A percentile compares a stretch with the other conserved stretches of the same genome.
Conservation (phyloP, 2,329 filamentous ascomycete genomes). For the Ophiocordyceps camponoti-rufipedis region DNA sequence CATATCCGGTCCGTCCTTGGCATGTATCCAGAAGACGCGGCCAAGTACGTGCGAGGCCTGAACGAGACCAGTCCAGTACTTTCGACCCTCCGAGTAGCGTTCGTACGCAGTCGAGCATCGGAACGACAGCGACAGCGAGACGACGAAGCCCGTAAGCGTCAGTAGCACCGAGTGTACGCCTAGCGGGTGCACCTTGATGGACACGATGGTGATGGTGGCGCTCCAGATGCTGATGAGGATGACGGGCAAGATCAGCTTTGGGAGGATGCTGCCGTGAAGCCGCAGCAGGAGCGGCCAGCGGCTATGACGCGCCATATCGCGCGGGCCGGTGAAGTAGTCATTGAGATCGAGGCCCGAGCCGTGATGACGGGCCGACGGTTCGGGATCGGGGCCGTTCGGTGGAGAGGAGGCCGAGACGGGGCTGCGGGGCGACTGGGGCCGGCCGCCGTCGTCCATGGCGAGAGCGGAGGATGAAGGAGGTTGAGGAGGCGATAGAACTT, state of each 20-base stretch:
- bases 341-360: conserved; percentile 28
- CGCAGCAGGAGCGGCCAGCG: conserved; percentile 62
- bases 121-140: conserved; percentile 62
- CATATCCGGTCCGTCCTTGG: conserved; percentile 28
- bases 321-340: conserved; percentile 47
- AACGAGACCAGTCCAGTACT: conserved; percentile 42
- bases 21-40: conserved; percentile 71
- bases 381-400: neutral
- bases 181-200: conserved; percentile 19
- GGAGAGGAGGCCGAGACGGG: neutral
- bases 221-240: conserved; percentile 45
- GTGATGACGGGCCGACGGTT: neutral
- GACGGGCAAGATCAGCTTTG: conserved; percentile 56
- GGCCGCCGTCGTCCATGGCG: neutral
- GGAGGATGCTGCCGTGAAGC: conserved; percentile 57
- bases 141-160: conserved; percentile 66
- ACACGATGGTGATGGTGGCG: conserved; percentile 42
- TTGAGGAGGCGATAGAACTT: neutral
- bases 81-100: conserved; percentile 46
- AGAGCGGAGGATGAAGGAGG: neutral
- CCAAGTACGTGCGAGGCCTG: conserved; percentile 49
- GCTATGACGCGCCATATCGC: conserved; percentile 53
- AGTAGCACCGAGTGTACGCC: conserved; percentile 31
- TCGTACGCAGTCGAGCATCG: conserved; percentile 64
- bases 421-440: neutral